These are phyloP conservation scores for Sugiyamaella mastotermitis DNA, from an alignment of 805 yeast genomes.

Conservation along the genomic window DNA sequence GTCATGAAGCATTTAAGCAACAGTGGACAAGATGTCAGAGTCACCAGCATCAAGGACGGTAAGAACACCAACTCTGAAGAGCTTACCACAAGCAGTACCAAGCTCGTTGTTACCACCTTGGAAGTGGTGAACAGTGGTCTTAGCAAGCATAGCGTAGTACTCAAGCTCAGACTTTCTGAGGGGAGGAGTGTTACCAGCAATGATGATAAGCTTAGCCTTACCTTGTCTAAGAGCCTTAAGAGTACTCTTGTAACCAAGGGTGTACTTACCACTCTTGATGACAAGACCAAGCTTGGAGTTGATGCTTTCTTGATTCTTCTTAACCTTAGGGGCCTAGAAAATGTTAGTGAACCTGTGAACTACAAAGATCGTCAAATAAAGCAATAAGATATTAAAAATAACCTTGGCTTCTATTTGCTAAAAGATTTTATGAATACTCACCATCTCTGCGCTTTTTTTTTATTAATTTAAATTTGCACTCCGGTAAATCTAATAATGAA, in stretches of 20 bases:
- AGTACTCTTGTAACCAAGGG: conserved; percentile 99
- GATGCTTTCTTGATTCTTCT: conserved; percentile 86
- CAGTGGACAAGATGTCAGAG: conserved; percentile 79
- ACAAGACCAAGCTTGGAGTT: conserved; percentile 97
- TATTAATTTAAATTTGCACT: conserved; percentile 73
- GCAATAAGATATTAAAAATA: too few species aligned
- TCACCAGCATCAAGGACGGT: conserved; percentile 98
- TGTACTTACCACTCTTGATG: conserved; percentile 98
- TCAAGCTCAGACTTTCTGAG: conserved; percentile 99
- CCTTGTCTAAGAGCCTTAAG: conserved; percentile 98
- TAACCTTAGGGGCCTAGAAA: conserved; percentile 85
- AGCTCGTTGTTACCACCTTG: conserved; percentile 99
- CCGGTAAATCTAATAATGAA: too few species aligned
- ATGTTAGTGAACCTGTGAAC: too few species aligned
- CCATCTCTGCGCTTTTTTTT: conserved; percentile 89
- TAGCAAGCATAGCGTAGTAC: conserved; percentile 99
- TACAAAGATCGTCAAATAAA: not conserved
- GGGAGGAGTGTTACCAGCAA: conserved; percentile 99
- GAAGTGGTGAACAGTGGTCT: conserved; percentile 93
- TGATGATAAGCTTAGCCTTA: conserved; percentile 95
- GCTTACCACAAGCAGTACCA: conserved; percentile 99
- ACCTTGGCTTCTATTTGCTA: too few species aligned
- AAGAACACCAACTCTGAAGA: conserved; percentile 98
- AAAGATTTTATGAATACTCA: conserved; percentile 50
- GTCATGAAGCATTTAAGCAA: conserved; percentile 5